Base-by-base conservation (phyloP, 495 filamentous ascomycete genomes). In the Penicillium psychrofluorescens region DNA sequence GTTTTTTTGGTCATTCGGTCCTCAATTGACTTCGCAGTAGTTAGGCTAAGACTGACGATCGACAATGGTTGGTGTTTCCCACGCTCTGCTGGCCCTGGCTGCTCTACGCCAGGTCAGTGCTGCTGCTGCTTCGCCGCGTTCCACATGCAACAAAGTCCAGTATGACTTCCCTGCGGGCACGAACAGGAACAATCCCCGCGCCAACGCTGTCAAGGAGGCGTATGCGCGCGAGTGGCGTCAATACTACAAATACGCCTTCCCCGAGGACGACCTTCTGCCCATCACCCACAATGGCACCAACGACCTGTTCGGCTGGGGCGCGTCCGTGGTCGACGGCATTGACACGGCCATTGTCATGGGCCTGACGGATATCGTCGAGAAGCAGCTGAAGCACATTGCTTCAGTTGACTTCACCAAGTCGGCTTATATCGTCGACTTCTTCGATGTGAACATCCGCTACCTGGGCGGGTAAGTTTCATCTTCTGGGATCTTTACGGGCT, bases 281-380 rank as follows among this genome's bases (percentile, higher is more conserved):
- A 13, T 56, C 27, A 49, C 41, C 16, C 49, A 56, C 29, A 50
- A 44, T 28, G 35, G 29, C 29, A 50, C 49, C 14, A 39, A 50
- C 43, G 49, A 56, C 22, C 31, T 56, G 29, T 56, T 56, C 40
- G 53, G 53, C 5, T 56, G 53, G 53, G 50, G 53, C 35, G 53
- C 53, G 8, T 43, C 46, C 14, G 47, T 53, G 22, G 53, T 56
- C 6, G 53, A 56, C 45, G 53, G 43, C 7, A 53, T 56, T 30
- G 53, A 56, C 30, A 56, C 53, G 13, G 53, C 53, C 7, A 48
- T 56, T 39, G 38, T 56, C 14, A 56, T 56, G 53, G 50, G 50
- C 12, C 43, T 56, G 14, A 56, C 53, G 10, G 53, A 53, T 44
- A 53, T 56, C 34, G 53, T 56, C 2, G 49, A 49, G 35, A 11